Evolutionary conservation across 2,329 filamentous ascomycete species (phyloP).

Genomic region (Nigrospora oryzae): DNA sequence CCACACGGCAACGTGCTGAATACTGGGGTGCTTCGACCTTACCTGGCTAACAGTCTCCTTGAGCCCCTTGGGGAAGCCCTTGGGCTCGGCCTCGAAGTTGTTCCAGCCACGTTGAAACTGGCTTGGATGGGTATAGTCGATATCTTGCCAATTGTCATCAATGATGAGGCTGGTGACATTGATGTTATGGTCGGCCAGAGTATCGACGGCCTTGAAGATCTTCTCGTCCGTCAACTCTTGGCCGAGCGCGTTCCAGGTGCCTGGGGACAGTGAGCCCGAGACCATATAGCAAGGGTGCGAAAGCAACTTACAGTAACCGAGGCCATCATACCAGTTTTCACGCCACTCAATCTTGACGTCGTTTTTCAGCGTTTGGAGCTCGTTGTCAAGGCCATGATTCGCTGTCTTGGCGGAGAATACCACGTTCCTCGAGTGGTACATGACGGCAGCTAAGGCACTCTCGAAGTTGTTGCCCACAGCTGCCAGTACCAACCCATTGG

Average conservation of each 20-base stretch:
- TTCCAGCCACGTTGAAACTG: slow-evolving; percentile 61
- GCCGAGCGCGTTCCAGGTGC: slow-evolving; percentile 90
- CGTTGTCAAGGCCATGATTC: slow-evolving; percentile 32
- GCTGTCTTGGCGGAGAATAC: slow-evolving; percentile 36
- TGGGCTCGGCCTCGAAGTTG: slow-evolving; percentile 76
- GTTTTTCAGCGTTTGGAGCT: slow-evolving; percentile 35
- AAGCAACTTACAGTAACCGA: slow-evolving; percentile 67
- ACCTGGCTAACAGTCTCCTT: slow-evolving; percentile 63
- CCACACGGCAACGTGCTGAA: slow-evolving; percentile 87
- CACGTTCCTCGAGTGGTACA: slow-evolving; percentile 77
- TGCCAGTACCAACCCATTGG: slow-evolving; percentile 56
- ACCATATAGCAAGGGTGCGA: neutral
- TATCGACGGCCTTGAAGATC: slow-evolving; percentile 65
- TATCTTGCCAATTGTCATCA: slow-evolving; percentile 91
- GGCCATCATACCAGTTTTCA: slow-evolving; percentile 83
- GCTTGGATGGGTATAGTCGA: slow-evolving; percentile 43
- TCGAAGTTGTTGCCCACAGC: slow-evolving; percentile 68
- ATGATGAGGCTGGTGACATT: slow-evolving; percentile 83
- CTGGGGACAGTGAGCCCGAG: slow-evolving; percentile 21
- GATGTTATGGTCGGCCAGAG: slow-evolving; percentile 62
- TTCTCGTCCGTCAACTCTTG: slow-evolving; percentile 75
- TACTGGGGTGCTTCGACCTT: slow-evolving; percentile 57
- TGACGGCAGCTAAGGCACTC: slow-evolving; percentile 66
- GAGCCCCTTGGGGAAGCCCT: slow-evolving; percentile 72
- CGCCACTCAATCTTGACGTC: slow-evolving; percentile 59